Evolutionary conservation across 345 rosid genomes (phyloP).

Genomic region (Arabidopsis arenosa): DNA sequence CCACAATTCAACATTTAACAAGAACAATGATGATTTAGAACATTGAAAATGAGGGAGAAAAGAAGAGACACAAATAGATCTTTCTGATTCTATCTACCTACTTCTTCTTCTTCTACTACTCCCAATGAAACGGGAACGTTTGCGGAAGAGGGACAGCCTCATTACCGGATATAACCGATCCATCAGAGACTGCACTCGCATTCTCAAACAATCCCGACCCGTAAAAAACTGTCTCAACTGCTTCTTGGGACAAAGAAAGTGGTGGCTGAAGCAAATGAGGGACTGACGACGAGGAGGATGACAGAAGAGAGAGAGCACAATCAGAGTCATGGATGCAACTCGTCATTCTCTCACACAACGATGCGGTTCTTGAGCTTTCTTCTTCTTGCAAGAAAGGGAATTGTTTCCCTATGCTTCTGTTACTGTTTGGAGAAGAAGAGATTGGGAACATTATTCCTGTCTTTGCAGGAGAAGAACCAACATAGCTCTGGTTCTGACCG

Average conservation of each 20-base stretch:
- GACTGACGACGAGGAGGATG: conserved; percentile 49
- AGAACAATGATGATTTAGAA: background rate
- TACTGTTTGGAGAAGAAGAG: conserved; percentile 48
- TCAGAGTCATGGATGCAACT: conserved; percentile 56
- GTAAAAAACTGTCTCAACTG: conserved; percentile 48
- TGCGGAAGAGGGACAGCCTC: conserved; percentile 53
- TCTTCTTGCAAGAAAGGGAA: conserved; percentile 57
- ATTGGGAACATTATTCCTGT: conserved; percentile 49
- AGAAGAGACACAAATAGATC: conserved; percentile 11
- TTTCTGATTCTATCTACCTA: conserved; percentile 35
- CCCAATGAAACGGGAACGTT: conserved; percentile 70
- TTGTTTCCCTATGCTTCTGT: conserved; percentile 44
- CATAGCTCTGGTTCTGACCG: conserved; percentile 28
- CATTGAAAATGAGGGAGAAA: conserved; percentile 25
- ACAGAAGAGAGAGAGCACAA: conserved; percentile 98
- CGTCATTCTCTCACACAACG: conserved; percentile 58
- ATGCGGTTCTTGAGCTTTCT: conserved; percentile 33
- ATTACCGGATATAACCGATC: conserved; percentile 45
- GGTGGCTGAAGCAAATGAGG: conserved; percentile 47
- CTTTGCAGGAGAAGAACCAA: conserved; percentile 34
- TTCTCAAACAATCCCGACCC: conserved; percentile 52
- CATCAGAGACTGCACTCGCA: conserved; percentile 47
- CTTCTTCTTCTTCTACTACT: conserved; percentile 37
- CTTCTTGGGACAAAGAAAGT: conserved; percentile 41
- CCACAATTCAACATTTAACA: conserved; percentile 22